Evolutionary conservation across 768 basidiomycete species (phyloP).

Genomic region (Albatrellus ellisii): DNA sequence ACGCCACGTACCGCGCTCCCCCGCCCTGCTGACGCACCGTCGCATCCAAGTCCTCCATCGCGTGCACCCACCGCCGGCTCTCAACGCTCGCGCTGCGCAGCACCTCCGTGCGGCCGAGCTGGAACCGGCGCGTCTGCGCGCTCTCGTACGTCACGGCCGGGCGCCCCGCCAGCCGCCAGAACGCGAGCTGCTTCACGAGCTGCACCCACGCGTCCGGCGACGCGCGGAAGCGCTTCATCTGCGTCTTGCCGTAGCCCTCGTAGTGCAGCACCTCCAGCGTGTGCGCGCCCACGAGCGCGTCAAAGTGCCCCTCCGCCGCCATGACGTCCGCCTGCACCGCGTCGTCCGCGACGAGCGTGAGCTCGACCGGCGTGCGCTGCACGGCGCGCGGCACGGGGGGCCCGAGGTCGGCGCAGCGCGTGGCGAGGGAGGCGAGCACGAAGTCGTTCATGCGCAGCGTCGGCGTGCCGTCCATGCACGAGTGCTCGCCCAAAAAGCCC

Average conservation of each 20-base stretch:
- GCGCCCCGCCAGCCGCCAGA: constrained; percentile 68
- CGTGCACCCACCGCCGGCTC: constrained; percentile 74
- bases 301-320: constrained; percentile 54
- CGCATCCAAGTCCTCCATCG: constrained; percentile 57
- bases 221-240: constrained; percentile 69
- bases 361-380: constrained; percentile 38
- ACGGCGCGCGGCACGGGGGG: constrained; percentile 16
- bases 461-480: constrained; percentile 89
- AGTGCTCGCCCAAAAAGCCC: constrained; percentile 84
- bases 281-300: constrained; percentile 62
- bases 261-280: constrained; percentile 38
- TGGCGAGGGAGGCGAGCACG: constrained; percentile 60
- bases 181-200: constrained; percentile 92
- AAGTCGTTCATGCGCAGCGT: constrained; percentile 95
- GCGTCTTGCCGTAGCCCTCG: constrained; percentile 63
- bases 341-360: constrained; percentile 56
- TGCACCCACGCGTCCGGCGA: constrained; percentile 96
- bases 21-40: constrained; percentile 26
- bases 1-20: not conserved
- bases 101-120: constrained; percentile 88
- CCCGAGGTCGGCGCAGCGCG: constrained; percentile 67
- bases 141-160: constrained; percentile 86
- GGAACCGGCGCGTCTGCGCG: constrained; percentile 87
- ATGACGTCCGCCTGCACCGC: constrained; percentile 38
- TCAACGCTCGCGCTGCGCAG: constrained; percentile 79